Base-by-base conservation (phyloP, 1,284 basidiomycete genomes). In the Cystobasidium pallidum region DNA sequence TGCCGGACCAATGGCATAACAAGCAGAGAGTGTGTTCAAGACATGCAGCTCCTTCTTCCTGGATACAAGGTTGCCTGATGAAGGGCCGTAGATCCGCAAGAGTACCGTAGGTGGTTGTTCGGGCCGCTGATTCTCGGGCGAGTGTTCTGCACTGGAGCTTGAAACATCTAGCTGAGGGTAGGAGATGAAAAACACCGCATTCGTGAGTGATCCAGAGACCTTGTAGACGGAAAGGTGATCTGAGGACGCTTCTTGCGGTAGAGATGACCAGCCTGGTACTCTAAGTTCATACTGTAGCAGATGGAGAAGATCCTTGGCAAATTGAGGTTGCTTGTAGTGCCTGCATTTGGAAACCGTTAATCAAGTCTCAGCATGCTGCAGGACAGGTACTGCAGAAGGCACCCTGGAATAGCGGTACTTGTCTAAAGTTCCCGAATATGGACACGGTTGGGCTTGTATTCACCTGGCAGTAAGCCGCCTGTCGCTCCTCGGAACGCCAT, bases 101-200 rank as follows among this genome's bases (percentile, higher is more conserved):
- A 95, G 85, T 24, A 94, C 81, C 0, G 91, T 94, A 65, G 84
- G 85, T 34, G 86, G 86, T n/a, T 49, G 30, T 41, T 68, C 43
- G 24, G 21, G 7, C 51, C 11, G 10, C 24, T 41, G 17, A 36
- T 51, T 32, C 7, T 41, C 7, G 63, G 41, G 39, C 6, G 61
- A 24, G 13, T n/a, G 3, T 1, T 71, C 52, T 19, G 39, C 13
- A 30, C 30, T 65, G n/a, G 63, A 68, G 24, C 19, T 26, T 1
- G 0, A 78, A 79, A 4, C 79, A 79, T 70, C 75, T 75, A 8
- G 79, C 26, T 1, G 47, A 61, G 62, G 83, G 79, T 81, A 84
- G 21, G 83, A 90, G 63, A 96, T 88, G 82, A 96, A 97, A 82
- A 92, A 96, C 67, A 97, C 92, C 74, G 91, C 90, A 80, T 97